phyloP scores from a whole-genome alignment of 73 alveolate genomes.

The Paramecium primaurelia region DNA sequence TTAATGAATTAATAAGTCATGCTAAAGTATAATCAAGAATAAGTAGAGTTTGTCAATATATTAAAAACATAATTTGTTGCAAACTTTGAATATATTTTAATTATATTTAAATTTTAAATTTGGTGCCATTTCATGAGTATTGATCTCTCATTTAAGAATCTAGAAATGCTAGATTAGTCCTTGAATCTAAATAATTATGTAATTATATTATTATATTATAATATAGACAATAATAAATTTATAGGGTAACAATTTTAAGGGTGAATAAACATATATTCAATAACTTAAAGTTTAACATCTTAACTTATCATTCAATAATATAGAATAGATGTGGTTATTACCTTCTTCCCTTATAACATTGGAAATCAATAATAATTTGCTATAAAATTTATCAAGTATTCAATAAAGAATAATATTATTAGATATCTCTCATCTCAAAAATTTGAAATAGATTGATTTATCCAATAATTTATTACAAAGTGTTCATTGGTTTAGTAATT shows the following conservation, averaged over 20 bases:
- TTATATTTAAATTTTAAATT: slow-evolving; percentile 28
- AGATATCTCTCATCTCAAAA: slow-evolving; percentile 23
- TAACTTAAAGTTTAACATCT: neutral
- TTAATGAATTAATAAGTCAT: neutral
- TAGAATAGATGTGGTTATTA: slow-evolving; percentile 25
- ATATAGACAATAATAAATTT: neutral
- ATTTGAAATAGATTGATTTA: slow-evolving; percentile 20
- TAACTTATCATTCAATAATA: neutral
- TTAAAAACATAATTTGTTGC: neutral
- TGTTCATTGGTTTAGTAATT: neutral
- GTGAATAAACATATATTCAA: neutral
- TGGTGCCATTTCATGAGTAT: neutral
- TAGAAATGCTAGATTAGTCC: neutral
- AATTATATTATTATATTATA: neutral
- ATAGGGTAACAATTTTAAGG: neutral
- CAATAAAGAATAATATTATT: neutral
- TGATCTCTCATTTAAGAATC: neutral
- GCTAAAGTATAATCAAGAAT: neutral
- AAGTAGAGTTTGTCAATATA: neutral
- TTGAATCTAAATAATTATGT: neutral
- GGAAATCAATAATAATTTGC: neutral
- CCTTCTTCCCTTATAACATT: neutral
- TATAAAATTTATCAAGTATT: neutral
- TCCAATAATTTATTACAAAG: neutral
- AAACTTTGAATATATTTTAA: neutral